These are phyloP conservation scores for Colletotrichum orbiculare DNA, from an alignment of 2,329 filamentous ascomycete species.

Conservation along the genomic window DNA sequence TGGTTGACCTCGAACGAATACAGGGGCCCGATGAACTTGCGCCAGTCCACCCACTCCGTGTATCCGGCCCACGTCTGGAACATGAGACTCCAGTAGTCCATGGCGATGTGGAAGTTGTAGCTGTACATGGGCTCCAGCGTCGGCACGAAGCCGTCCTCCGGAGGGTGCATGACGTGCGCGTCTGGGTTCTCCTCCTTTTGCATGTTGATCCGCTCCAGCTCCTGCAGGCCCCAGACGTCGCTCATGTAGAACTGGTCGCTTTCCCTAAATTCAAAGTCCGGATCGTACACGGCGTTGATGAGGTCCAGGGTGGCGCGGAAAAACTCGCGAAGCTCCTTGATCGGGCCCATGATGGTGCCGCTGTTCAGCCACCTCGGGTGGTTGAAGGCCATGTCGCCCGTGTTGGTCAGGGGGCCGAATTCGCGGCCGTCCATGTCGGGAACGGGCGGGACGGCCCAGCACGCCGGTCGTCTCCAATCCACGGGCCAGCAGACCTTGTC, in stretches of 20 bases:
- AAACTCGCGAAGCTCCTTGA: conserved; percentile 45
- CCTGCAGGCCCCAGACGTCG: conserved; percentile 55
- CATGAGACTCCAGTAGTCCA: conserved; percentile 54
- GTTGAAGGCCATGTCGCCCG: conserved; percentile 44
- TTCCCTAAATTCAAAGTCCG: conserved; percentile 45
- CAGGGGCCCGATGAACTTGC: conserved; percentile 44
- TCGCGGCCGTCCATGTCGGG: conserved; percentile 45
- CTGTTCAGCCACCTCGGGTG: conserved; percentile 57
- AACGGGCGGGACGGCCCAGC: conserved; percentile 51
- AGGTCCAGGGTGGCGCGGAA: conserved; percentile 45
- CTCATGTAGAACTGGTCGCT: conserved; percentile 58
- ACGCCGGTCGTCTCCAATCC: conserved; percentile 49
- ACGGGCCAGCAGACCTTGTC: conserved; percentile 58
- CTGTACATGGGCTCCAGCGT: conserved; percentile 35
- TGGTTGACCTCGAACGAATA: conserved; percentile 40
- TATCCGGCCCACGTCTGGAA: conserved; percentile 54
- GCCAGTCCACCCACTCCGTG: conserved; percentile 47
- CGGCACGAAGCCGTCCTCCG: conserved; percentile 40
- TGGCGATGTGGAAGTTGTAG: conserved; percentile 47
- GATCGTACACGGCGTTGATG: conserved; percentile 48
- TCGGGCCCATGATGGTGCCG: conserved; percentile 56
- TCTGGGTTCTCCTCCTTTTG: conserved; percentile 40
- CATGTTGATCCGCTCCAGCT: conserved; percentile 50
- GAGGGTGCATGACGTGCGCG: conserved; percentile 33
- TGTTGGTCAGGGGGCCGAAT: conserved; percentile 51